These are phyloP conservation scores for Castanea mollissima DNA, from an alignment of 306 rosid species.

Conservation along the genomic window DNA sequence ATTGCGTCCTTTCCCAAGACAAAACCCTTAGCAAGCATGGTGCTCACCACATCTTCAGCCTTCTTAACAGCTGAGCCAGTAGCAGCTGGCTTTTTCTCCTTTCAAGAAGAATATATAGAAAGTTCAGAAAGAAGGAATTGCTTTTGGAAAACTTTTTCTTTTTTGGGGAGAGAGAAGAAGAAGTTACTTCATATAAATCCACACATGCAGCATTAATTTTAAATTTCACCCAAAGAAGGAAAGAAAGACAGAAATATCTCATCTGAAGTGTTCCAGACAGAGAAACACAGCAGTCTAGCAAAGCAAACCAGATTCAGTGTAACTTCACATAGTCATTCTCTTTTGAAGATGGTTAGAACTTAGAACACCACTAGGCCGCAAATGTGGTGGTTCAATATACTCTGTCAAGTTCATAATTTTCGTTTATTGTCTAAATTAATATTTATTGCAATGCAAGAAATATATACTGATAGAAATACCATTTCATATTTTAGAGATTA, in stretches of 20 bases:
- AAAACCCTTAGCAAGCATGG: slow-evolving; percentile 78
- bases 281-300: too few relatives aligned
- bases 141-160: neutral
- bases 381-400: too few relatives aligned
- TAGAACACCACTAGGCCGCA: too few relatives aligned
- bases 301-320: too few relatives aligned
- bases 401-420: neutral
- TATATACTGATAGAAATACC: neutral
- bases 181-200: too few relatives aligned
- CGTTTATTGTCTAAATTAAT: neutral
- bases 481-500: neutral
- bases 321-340: too few relatives aligned
- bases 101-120: slow-evolving; percentile 18
- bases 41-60: slow-evolving; percentile 79
- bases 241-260: too few relatives aligned
- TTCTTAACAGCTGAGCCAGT: slow-evolving; percentile 39
- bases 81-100: slow-evolving; percentile 44
- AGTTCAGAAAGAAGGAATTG: neutral
- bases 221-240: too few relatives aligned
- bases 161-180: neutral
- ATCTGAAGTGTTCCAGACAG: too few relatives aligned
- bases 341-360: too few relatives aligned
- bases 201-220: too few relatives aligned
- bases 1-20: slow-evolving; percentile 75
- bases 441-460: neutral